phyloP scores from a whole-genome alignment of 1,284 basidiomycete species.

The Apiotrichum siamense region DNA sequence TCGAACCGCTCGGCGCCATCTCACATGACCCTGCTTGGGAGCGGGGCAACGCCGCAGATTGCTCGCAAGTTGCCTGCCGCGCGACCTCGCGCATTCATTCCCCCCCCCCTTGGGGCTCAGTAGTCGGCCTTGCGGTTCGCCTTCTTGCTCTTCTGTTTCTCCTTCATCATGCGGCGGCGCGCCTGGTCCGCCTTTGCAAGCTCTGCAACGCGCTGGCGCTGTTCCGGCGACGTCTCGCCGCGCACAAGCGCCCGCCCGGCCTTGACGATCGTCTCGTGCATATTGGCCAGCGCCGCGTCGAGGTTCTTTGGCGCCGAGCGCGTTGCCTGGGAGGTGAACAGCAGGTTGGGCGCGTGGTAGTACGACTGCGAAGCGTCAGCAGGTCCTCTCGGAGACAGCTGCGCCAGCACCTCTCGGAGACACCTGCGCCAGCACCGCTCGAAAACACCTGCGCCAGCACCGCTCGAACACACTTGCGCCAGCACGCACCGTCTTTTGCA shows the following conservation, averaged over 20 bases:
- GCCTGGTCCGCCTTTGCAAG: conserved; percentile 28
- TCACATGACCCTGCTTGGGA: no score
- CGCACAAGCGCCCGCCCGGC: conserved; percentile 28
- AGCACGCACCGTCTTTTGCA: conserved; percentile 35
- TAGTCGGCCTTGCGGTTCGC: conserved; percentile 1
- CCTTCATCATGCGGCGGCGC: conserved; percentile 30
- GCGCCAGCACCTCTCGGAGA: not conserved
- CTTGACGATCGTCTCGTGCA: conserved; percentile 29
- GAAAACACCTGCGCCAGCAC: conserved; percentile 5
- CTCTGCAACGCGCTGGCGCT: conserved; percentile 28
- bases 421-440: conserved; percentile 6
- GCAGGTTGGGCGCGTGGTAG: conserved; percentile 38
- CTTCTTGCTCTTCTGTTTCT: conserved; percentile 28
- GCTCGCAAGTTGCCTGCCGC: no score
- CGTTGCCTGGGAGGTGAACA: conserved; percentile 34
- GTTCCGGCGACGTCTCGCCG: conserved; percentile 33
- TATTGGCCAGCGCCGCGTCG: conserved; percentile 19
- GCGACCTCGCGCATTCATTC: no score
- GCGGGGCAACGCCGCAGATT: no score
- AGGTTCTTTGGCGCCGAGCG: conserved; percentile 38
- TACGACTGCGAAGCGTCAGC: conserved; percentile 26
- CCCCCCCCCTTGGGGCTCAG: not conserved
- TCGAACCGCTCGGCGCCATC: no score
- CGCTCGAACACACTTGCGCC: not conserved
- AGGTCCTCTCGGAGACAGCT: not conserved